Evolutionary conservation across 2,329 filamentous ascomycete species (phyloP).

Genomic region (Calonectria pseudoreteaudii): DNA sequence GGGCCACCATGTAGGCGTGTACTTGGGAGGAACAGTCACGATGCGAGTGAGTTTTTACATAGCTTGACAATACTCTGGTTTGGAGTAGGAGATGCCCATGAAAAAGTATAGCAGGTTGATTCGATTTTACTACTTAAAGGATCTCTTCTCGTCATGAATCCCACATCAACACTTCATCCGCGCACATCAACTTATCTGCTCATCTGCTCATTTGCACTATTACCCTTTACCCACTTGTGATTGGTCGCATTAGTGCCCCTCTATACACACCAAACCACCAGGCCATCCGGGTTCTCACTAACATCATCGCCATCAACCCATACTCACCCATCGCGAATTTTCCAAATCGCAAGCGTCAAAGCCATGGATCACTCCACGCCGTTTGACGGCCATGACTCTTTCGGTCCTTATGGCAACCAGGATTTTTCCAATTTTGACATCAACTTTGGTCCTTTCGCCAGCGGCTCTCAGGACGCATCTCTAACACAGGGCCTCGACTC

Average conservation of each 20-base stretch:
- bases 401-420: slow-evolving; percentile 33
- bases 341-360: neutral
- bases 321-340: slow-evolving; percentile 10
- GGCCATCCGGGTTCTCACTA: slow-evolving; percentile 30
- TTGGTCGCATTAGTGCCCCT: slow-evolving; percentile 17
- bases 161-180: neutral
- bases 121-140: neutral
- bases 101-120: neutral
- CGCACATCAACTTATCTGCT: too few relatives aligned
- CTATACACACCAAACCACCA: slow-evolving; percentile 24
- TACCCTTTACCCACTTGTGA: neutral
- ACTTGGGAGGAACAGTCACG: neutral
- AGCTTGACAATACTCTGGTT: neutral
- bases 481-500: slow-evolving; percentile 42
- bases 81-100: neutral
- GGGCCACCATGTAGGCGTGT: neutral
- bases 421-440: slow-evolving; percentile 43
- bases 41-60: neutral
- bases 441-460: slow-evolving; percentile 44
- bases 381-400: slow-evolving; percentile 31
- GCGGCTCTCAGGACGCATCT: slow-evolving; percentile 31
- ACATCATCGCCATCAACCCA: slow-evolving; percentile 23
- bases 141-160: neutral
- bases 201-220: neutral
- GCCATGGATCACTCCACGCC: slow-evolving; percentile 37